Percentiles rank a stretch among this genome's conserved stretches.
phyloP scores from a whole-genome alignment of 805 yeast genomes.

The Candida pini region DNA sequence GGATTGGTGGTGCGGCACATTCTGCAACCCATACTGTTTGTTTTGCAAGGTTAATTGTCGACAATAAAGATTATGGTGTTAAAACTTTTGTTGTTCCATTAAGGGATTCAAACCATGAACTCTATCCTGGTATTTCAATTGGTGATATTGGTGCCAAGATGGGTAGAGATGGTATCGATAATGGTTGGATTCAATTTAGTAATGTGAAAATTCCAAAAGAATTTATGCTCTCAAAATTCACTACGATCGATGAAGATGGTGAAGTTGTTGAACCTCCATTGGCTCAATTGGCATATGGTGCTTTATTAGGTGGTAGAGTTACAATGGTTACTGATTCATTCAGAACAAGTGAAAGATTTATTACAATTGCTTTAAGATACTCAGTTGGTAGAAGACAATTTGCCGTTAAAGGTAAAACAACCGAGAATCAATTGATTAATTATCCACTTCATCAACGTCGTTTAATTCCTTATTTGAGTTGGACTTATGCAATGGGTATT shows the following conservation, averaged over 20 bases:
- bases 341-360: slow-evolving; percentile 71
- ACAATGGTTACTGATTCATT: slow-evolving; percentile 84
- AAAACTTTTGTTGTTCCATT: slow-evolving; percentile 89
- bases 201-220: slow-evolving; percentile 79
- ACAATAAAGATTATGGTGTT: slow-evolving; percentile 86
- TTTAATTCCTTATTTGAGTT: slow-evolving; percentile 77
- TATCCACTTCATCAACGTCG: slow-evolving; percentile 89
- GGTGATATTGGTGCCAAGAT: slow-evolving; percentile 94
- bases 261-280: slow-evolving; percentile 74
- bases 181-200: slow-evolving; percentile 93
- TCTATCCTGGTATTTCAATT: slow-evolving; percentile 72
- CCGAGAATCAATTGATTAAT: slow-evolving; percentile 71
- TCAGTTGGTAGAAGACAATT: slow-evolving; percentile 90
- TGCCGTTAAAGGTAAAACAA: slow-evolving; percentile 35
- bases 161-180: slow-evolving; percentile 95
- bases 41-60: slow-evolving; percentile 76
- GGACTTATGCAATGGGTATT: slow-evolving; percentile 69
- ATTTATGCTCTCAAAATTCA: slow-evolving; percentile 76
- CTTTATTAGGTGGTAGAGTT: slow-evolving; percentile 83
- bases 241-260: slow-evolving; percentile 63
- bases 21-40: slow-evolving; percentile 84
- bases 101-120: slow-evolving; percentile 66
- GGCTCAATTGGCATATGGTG: slow-evolving; percentile 85
- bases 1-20: slow-evolving; percentile 98
- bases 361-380: slow-evolving; percentile 82